These are phyloP conservation scores for Aspergillus puulaauensis DNA, from an alignment of 2,329 filamentous ascomycete genomes.

Conservation along the genomic window DNA sequence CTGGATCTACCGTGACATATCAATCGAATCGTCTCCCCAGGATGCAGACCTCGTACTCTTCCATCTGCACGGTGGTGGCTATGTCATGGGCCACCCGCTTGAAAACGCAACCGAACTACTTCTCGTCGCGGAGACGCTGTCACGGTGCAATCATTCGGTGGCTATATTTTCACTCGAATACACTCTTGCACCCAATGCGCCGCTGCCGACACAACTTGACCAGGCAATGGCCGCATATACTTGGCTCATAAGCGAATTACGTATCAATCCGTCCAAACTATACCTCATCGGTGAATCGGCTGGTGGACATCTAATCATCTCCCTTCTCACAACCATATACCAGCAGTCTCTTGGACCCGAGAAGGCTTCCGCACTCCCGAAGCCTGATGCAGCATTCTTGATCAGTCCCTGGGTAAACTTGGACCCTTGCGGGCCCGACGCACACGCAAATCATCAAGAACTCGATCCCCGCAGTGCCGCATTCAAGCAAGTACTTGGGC, in stretches of 20 bases:
- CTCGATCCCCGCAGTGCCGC: conserved; percentile 2
- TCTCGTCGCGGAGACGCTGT: conserved; percentile 15
- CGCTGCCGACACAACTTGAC: conserved; percentile 70
- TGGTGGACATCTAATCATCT: conserved; percentile 12
- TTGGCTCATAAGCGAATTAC: conserved; percentile 11
- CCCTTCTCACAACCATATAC: conserved; percentile 5
- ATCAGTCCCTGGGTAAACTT: conserved; percentile 16
- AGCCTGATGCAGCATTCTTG: conserved; percentile 10
- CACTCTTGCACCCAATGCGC: conserved; percentile 70
- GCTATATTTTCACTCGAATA: conserved; percentile 79
- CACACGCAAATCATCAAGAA: not conserved
- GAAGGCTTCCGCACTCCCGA: not conserved
- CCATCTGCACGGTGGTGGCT: conserved; percentile 22
- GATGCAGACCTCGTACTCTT: conserved; percentile 18
- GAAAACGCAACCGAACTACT: conserved; percentile 19
- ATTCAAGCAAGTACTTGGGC: conserved; percentile 10
- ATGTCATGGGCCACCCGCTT: conserved; percentile 17
- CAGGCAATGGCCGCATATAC: conserved; percentile 70
- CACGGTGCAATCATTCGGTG: conserved; percentile 54
- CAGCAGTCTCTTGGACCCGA: not conserved
- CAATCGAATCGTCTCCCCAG: not conserved
- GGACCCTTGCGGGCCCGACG: conserved; percentile 5
- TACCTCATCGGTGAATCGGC: conserved; percentile 15
- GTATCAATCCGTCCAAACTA: conserved; percentile 6
- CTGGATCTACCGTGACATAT: conserved; percentile 7